phyloP scores from a whole-genome alignment of 495 filamentous ascomycete species.

The Cladorrhinum samala region DNA sequence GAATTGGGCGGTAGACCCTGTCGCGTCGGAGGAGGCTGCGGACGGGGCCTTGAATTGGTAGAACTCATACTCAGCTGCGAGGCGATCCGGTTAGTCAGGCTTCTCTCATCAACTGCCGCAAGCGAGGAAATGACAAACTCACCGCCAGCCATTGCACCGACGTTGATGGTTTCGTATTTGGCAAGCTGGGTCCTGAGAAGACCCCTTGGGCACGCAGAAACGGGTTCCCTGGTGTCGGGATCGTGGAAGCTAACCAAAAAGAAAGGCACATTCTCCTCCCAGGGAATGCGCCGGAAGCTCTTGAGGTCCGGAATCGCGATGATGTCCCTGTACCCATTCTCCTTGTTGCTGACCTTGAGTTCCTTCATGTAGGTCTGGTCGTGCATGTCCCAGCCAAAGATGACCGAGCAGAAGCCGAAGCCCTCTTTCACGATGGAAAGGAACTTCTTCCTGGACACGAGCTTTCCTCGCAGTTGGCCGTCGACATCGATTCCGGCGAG shows the following conservation, averaged over 20 bases:
- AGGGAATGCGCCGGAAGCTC: slow-evolving; percentile 85
- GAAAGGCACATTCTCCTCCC: slow-evolving; percentile 90
- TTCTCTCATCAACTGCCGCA: background rate
- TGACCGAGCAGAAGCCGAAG: slow-evolving; percentile 94
- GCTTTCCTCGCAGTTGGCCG: slow-evolving; percentile 83
- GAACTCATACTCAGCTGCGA: slow-evolving; percentile 91
- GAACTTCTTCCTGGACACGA: slow-evolving; percentile 96
- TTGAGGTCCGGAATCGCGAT: slow-evolving; percentile 75
- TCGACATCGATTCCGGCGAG: slow-evolving; percentile 90
- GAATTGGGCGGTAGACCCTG: slow-evolving; percentile 67
- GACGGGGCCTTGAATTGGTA: slow-evolving; percentile 78
- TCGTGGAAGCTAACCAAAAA: slow-evolving; percentile 86
- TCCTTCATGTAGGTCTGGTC: slow-evolving; percentile 82
- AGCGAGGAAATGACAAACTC: slow-evolving; percentile 19
- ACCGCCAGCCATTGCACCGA: slow-evolving; percentile 92
- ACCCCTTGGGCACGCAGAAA: slow-evolving; percentile 79
- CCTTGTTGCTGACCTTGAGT: slow-evolving; percentile 80
- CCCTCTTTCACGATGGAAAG: slow-evolving; percentile 73
- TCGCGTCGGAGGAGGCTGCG: slow-evolving; percentile 43
- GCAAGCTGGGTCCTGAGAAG: slow-evolving; percentile 61
- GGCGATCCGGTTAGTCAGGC: slow-evolving; percentile 4
- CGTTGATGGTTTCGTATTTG: slow-evolving; percentile 59
- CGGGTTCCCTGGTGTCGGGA: slow-evolving; percentile 58
- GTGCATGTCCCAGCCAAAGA: slow-evolving; percentile 99
- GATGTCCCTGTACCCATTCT: slow-evolving; percentile 89